Base-by-base conservation (phyloP, 73 alveolate species). In the Symbiodinium natans region DNA sequence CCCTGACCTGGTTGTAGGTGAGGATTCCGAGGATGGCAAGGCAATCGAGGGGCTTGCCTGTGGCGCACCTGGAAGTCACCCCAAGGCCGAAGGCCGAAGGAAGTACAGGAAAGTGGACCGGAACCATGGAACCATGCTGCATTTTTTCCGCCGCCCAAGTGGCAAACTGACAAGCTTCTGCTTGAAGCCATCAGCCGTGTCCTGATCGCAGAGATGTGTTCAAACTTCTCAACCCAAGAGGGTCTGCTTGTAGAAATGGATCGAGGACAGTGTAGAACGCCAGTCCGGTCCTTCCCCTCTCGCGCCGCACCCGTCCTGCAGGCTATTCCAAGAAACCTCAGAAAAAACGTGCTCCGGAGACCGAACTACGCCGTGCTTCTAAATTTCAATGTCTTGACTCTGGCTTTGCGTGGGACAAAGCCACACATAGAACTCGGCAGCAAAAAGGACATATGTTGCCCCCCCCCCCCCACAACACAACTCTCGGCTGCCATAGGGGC, bases 301-400 rank as follows among this genome's bases (percentile, higher is more conserved):
- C 88, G 42, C 9, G 87, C 97, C 2, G 36, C 88, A 52, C 97
- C 97, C 6, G 87, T 90, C 41, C 46, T 71, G 84, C 41, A 33
- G 38, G 88, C 88, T n/a, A 90, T 68, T 63, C 86, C 97, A 39
- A 90, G 39, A 71, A 90, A 90, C 97, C 97, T 90, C 71, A 2
- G 29, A 10, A 5, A 10, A 5, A 82, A 9, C 21, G 21, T 40
- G 42, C 15, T 41, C 39, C 31, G 7, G 56, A 15, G 17, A 13
- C 19, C 83, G 2, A 71, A 71, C n/a, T n/a, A n/a, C n/a, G n/a
- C n/a, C n/a, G n/a, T n/a, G n/a, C n/a, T n/a, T n/a, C n/a, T n/a
- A n/a, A n/a, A n/a, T n/a, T n/a, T n/a, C n/a, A n/a, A n/a, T n/a
- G n/a, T n/a, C n/a, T n/a, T n/a, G n/a, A n/a, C n/a, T n/a, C n/a